phyloP scores from a whole-genome alignment of 192 early-diverging fungal genomes.

The Linnemannia hyalina region DNA sequence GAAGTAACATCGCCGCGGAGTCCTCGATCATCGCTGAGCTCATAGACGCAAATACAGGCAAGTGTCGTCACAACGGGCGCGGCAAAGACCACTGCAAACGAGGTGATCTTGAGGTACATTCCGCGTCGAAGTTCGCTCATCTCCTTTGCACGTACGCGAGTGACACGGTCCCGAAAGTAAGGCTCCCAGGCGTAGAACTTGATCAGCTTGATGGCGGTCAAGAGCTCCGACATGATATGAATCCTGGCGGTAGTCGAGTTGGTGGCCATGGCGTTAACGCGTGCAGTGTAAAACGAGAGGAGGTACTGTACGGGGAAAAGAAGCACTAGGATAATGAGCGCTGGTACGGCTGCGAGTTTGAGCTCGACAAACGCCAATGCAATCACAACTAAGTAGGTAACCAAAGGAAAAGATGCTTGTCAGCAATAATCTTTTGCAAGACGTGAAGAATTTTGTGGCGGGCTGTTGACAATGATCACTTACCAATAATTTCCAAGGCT shows the following conservation, averaged over 20 bases:
- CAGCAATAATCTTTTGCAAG: neutral
- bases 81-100: conserved; percentile 73
- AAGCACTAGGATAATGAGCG: conserved; percentile 36
- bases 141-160: conserved; percentile 69
- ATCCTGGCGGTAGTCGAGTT: conserved; percentile 72
- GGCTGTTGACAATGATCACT: neutral
- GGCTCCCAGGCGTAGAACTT: conserved; percentile 85
- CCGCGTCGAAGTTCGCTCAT: conserved; percentile 62
- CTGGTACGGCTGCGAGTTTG: conserved; percentile 66
- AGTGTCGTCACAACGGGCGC: conserved; percentile 67
- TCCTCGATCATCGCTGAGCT: conserved; percentile 57
- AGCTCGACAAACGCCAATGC: conserved; percentile 67
- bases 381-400: conserved; percentile 57
- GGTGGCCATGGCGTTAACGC: conserved; percentile 63
- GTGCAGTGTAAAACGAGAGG: conserved; percentile 65
- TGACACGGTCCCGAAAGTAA: conserved; percentile 72
- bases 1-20: conserved; percentile 57
- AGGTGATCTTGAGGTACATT: conserved; percentile 69
- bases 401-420: neutral
- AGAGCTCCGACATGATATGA: conserved; percentile 79
- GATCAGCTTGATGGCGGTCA: conserved; percentile 82
- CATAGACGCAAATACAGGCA: conserved; percentile 56
- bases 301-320: conserved; percentile 74
- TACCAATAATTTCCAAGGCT: conserved; percentile 68
- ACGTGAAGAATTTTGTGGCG: too few species aligned